phyloP scores from a whole-genome alignment of 2,329 filamentous ascomycete species.

The Ampelomyces quisqualis region DNA sequence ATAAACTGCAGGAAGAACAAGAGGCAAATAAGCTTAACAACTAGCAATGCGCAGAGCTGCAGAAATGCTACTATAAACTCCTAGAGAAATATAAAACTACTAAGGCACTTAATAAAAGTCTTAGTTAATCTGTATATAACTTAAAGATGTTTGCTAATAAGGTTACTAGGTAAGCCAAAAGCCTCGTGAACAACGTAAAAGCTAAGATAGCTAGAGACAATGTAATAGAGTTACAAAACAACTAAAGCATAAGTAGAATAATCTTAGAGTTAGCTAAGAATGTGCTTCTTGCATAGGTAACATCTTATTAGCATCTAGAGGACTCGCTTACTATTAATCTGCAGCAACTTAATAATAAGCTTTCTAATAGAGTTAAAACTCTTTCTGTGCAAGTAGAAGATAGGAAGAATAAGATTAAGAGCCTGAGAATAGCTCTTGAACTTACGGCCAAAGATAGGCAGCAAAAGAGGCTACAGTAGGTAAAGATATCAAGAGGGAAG shows the following conservation, averaged over 20 bases:
- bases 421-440: slow-evolving; percentile 10
- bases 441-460: slow-evolving; percentile 4
- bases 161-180: slow-evolving; percentile 6
- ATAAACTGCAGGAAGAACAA: not conserved
- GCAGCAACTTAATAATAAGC: slow-evolving; percentile 1
- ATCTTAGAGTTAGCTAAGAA: slow-evolving; percentile 17
- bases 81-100: slow-evolving; percentile 5
- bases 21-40: slow-evolving; percentile 5
- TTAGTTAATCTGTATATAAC: slow-evolving; percentile 7
- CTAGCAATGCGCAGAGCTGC: slow-evolving; percentile 9
- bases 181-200: slow-evolving; percentile 4
- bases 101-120: not conserved
- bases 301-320: slow-evolving; percentile 3
- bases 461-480: slow-evolving; percentile 8
- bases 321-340: slow-evolving; percentile 5
- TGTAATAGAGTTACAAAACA: slow-evolving; percentile 1
- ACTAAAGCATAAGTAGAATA: slow-evolving; percentile 12
- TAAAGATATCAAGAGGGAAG: slow-evolving; percentile 1
- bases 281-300: slow-evolving; percentile 5
- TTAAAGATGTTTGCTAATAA: slow-evolving; percentile 2
- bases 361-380: not conserved
- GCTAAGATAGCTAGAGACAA: not conserved
- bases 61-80: slow-evolving; percentile 6
- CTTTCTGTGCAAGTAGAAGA: slow-evolving; percentile 5
- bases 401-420: slow-evolving; percentile 5